A percentile compares a stretch with the other conserved stretches of the same genome.
Conservation (phyloP, 495 filamentous ascomycete genomes). For the Annulohypoxylon nitens region DNA sequence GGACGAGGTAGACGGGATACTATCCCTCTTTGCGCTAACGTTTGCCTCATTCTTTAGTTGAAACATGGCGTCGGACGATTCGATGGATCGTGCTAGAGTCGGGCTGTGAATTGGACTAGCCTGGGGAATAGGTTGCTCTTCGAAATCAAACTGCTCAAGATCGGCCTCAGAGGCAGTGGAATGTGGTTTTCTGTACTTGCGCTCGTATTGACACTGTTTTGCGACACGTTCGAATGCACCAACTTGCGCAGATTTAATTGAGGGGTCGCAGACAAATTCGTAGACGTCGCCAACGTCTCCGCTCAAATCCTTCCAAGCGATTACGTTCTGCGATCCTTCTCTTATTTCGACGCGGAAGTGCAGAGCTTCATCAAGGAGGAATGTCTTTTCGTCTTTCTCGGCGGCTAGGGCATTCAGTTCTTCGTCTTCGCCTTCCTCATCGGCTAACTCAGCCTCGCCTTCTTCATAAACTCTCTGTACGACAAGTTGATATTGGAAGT, state of each 20-base stretch:
- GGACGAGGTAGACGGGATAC: slow-evolving; percentile 25
- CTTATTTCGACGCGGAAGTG: slow-evolving; percentile 88
- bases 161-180: slow-evolving; percentile 86
- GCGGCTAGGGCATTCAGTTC: slow-evolving; percentile 71
- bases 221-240: slow-evolving; percentile 86
- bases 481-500: slow-evolving; percentile 97
- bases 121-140: slow-evolving; percentile 82
- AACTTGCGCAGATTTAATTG: slow-evolving; percentile 76
- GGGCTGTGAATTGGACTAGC: slow-evolving; percentile 84
- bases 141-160: slow-evolving; percentile 83
- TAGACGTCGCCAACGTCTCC: slow-evolving; percentile 94
- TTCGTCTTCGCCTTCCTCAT: slow-evolving; percentile 84
- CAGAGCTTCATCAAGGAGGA: slow-evolving; percentile 89
- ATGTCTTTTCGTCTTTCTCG: slow-evolving; percentile 96
- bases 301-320: slow-evolving; percentile 95
- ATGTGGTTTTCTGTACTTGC: slow-evolving; percentile 84
- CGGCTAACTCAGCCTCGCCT: slow-evolving; percentile 90
- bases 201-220: slow-evolving; percentile 95
- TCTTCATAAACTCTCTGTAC: slow-evolving; percentile 97
- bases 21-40: slow-evolving; percentile 51
- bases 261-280: slow-evolving; percentile 92
- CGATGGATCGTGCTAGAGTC: slow-evolving; percentile 62
- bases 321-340: slow-evolving; percentile 80
- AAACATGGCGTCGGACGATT: slow-evolving; percentile 62
- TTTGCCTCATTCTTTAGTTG: slow-evolving; percentile 55